These are phyloP conservation scores for Lathyrus oleraceus DNA, from an alignment of 306 rosid species.

Conservation along the genomic window DNA sequence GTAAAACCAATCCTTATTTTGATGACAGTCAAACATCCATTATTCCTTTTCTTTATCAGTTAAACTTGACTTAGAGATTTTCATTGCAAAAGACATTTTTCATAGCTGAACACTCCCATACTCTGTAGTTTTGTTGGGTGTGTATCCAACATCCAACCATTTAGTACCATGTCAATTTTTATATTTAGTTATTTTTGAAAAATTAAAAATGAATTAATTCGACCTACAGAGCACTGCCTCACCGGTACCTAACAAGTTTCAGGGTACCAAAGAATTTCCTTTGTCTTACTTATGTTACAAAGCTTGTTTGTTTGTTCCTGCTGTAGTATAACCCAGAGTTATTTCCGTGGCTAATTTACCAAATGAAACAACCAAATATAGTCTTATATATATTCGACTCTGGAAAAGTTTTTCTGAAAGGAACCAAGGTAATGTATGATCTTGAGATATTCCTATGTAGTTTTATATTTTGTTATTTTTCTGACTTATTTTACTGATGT, in stretches of 20 bases:
- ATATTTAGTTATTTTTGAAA: too few relatives aligned
- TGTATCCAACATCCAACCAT: too few relatives aligned
- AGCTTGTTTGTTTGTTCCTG: background rate
- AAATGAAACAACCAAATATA: constrained; percentile 11
- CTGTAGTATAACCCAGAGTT: background rate
- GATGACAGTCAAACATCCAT: background rate
- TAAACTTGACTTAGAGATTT: background rate
- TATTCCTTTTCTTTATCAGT: background rate
- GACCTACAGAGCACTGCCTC: too few relatives aligned
- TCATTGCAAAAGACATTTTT: background rate
- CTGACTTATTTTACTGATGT: background rate
- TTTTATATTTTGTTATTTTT: background rate
- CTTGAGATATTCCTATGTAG: background rate
- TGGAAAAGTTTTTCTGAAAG: constrained; percentile 2
- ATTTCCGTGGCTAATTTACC: background rate
- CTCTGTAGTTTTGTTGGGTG: too few relatives aligned
- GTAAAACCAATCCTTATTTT: background rate
- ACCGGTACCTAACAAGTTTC: too few relatives aligned
- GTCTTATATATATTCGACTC: background rate
- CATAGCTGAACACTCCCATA: too few relatives aligned
- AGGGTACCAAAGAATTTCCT: too few relatives aligned
- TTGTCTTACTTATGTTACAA: background rate
- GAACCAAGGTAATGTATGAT: constrained; percentile 3
- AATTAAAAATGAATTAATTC: too few relatives aligned
- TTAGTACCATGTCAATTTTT: too few relatives aligned